Evolutionary conservation across 352 stramenopile species (phyloP), one percentile per base, ranked within the genome.

Genomic region (Phytophthora pistaciae): DNA sequence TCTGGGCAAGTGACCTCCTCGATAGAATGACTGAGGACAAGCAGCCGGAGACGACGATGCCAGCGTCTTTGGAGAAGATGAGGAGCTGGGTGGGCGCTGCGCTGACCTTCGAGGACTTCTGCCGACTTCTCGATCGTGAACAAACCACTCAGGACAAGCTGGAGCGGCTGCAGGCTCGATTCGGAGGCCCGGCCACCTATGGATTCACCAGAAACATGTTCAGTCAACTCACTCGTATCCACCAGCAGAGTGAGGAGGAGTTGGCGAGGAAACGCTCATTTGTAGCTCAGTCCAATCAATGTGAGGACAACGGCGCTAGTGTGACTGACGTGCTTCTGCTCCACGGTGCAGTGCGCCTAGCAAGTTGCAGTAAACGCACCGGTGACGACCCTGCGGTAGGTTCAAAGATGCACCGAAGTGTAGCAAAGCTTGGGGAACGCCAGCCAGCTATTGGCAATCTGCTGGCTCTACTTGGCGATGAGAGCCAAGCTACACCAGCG

Each of bases 391-490:
- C 29, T 10, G 48, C n/a, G 9, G n/a, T 21, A 21, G 56, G 53
- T 42, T 56, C 70, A 48, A 64, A 9, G 14, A 25, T 63, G 0
- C 66, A 69, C 16, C 60, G 74, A 27, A 72, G 74, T 10, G 60
- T 87, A 18, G 74, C 64, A 38, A 62, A 64, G 20, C 27, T 74
- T n/a, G 75, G 75, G 25, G 38, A 81, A 9, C 57, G 65, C 13
- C 78, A 86, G 14, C 74, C 82, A 42, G 54, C 67, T 0, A 58
- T 87, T 16, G 74, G 68, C 10, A 82, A 81, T 40, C 8, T 87
- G 23, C 60, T 88, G 36, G 54, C 57, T 29, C 27, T 74, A 9
- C 49, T 78, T 44, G 66, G 70, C 3, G 60, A 71, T 53, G 27
- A 40, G 10, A 55, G 14, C 29, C 48, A 74, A 14, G 74, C 40